phyloP scores from a whole-genome alignment of 2,329 filamentous ascomycete genomes.

The Venturia effusa region DNA sequence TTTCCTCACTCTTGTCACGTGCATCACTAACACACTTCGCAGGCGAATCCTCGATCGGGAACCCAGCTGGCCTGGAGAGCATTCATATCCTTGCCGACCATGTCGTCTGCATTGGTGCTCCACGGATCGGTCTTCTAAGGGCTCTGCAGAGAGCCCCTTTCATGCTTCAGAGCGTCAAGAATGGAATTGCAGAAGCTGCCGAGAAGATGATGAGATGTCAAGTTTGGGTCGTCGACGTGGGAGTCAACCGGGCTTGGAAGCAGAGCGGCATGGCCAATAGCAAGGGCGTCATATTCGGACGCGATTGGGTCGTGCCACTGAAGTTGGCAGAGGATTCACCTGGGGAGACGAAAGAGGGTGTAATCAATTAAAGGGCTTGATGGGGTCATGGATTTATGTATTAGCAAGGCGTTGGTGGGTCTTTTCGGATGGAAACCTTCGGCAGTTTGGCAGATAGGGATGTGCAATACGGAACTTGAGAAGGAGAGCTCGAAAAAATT shows the following conservation, averaged over 20 bases:
- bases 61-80: constrained; percentile 50
- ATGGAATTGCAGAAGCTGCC: constrained; percentile 24
- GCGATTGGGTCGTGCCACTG: constrained; percentile 73
- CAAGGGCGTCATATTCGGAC: constrained; percentile 79
- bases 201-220: constrained; percentile 32
- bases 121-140: constrained; percentile 73
- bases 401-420: neutral
- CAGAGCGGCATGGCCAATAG: constrained; percentile 72
- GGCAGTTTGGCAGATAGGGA: no score
- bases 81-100: constrained; percentile 74
- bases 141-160: constrained; percentile 49
- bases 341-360: neutral
- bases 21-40: constrained; percentile 14
- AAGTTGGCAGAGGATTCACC: constrained; percentile 24
- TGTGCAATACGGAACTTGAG: neutral
- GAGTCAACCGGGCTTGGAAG: constrained; percentile 74
- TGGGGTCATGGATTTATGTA: neutral
- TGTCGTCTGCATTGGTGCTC: constrained; percentile 76
- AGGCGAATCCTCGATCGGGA: constrained; percentile 46
- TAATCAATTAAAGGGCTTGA: neutral
- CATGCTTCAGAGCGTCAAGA: neutral
- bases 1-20: neutral
- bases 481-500: neutral
- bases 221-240: constrained; percentile 77
- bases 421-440: neutral